Evolutionary conservation across 306 rosid genomes (phyloP), one percentile per base, ranked within the genome.

Genomic region (Coriaria nepalensis): DNA sequence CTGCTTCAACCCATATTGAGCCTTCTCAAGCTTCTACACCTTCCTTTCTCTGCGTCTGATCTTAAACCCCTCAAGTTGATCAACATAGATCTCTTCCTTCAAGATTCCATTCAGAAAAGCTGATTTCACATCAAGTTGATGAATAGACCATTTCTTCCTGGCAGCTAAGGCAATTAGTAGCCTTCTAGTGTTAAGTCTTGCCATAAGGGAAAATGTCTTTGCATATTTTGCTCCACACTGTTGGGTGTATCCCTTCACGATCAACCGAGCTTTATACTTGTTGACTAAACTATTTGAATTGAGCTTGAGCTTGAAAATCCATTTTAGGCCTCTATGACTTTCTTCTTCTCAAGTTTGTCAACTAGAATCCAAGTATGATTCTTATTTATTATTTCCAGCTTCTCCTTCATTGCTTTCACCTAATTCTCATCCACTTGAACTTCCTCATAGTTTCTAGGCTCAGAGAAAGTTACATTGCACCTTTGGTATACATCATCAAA

Each of bases 331-430:
- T 6, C 46, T 6, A 43, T 5, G 6, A 43, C 6, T 2, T 43
- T 10, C 12, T 43, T 43, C 12, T 13, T n/a, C n/a, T n/a, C n/a
- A n/a, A n/a, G n/a, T n/a, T n/a, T n/a, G n/a, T n/a, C n/a, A n/a
- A n/a, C n/a, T n/a, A n/a, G n/a, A n/a, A n/a, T n/a, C n/a, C n/a
- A n/a, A n/a, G n/a, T n/a, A n/a, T n/a, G n/a, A n/a, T n/a, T n/a
- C n/a, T 42, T 6, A 6, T 12, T 9, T 42, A 6, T 42, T 6
- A 12, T 6, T 42, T 42, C n/a, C 2, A 34, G 40, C 54, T 49
- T 20, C 40, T 49, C 40, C 36, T 49, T 10, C 40, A 49, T 49
- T 49, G 40, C 32, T n/a, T n/a, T n/a, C n/a, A n/a, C n/a, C n/a
- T n/a, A n/a, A n/a, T 10, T 9, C 40, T 50, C 33, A 34, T 50